Percentiles rank a stretch among this genome's conserved stretches.
These are phyloP conservation scores for Iris macrosiphon DNA, from an alignment of 106 monocot species.

Conservation along the genomic window DNA sequence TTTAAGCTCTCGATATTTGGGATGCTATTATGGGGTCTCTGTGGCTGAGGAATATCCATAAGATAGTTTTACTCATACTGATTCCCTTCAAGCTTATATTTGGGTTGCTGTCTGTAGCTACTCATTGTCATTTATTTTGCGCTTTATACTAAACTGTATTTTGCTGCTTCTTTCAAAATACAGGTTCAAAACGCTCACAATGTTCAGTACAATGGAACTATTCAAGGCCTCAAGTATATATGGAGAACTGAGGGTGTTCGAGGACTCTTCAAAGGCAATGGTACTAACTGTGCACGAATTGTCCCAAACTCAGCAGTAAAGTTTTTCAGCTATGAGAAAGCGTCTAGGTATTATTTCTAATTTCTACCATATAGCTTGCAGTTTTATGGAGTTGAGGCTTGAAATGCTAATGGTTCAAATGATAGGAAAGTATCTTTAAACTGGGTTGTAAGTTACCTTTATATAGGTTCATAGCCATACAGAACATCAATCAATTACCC, in stretches of 20 bases:
- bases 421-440: too few relatives aligned
- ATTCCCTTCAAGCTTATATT: too few relatives aligned
- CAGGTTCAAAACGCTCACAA: constrained; percentile 68
- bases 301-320: constrained; percentile 75
- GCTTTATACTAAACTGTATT: too few relatives aligned
- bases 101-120: background rate
- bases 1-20: too few relatives aligned
- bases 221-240: constrained; percentile 67
- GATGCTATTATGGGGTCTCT: too few relatives aligned
- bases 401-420: too few relatives aligned
- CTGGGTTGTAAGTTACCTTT: too few relatives aligned
- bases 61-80: too few relatives aligned
- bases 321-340: constrained; percentile 71
- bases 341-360: constrained; percentile 36
- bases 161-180: background rate
- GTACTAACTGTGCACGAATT: constrained; percentile 70
- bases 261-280: constrained; percentile 71
- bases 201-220: constrained; percentile 61
- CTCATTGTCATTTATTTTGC: background rate
- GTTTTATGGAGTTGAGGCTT: too few relatives aligned
- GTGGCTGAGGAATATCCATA: too few relatives aligned
- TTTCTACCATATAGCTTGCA: background rate
- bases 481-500: too few relatives aligned
- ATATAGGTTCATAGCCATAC: too few relatives aligned
- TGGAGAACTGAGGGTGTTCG: constrained; percentile 63